These are phyloP conservation scores for Amylostereum chailletii DNA, from an alignment of 1,284 basidiomycete species.

Conservation along the genomic window DNA sequence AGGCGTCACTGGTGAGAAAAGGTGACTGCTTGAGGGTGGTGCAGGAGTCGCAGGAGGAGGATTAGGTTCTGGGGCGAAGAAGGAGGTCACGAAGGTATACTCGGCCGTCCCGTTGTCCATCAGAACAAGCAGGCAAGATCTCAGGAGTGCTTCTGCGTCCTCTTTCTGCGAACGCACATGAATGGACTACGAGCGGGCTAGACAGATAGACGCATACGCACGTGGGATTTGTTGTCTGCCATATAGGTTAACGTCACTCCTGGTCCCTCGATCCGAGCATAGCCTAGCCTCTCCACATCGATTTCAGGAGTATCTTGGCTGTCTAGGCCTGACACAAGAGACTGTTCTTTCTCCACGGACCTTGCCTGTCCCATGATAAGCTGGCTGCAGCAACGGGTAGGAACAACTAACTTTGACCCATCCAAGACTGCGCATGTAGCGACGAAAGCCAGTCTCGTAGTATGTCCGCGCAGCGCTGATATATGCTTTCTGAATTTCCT, in stretches of 20 bases:
- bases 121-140: conserved; percentile 81
- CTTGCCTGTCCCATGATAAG: conserved; percentile 34
- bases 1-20: conserved; percentile 31
- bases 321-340: conserved; percentile 34
- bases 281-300: conserved; percentile 49
- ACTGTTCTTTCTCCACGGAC: conserved; percentile 53
- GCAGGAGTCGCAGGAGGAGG: conserved; percentile 17
- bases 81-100: conserved; percentile 78
- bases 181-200: background rate
- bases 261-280: conserved; percentile 71
- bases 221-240: conserved; percentile 79
- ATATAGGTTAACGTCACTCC: conserved; percentile 76
- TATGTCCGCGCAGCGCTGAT: conserved; percentile 79
- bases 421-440: conserved; percentile 80
- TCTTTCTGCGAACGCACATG: conserved; percentile 51
- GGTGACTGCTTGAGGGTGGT: conserved; percentile 23
- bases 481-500: conserved; percentile 88
- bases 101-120: conserved; percentile 91
- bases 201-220: conserved; percentile 30
- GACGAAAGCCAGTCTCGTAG: conserved; percentile 91
- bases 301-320: conserved; percentile 27
- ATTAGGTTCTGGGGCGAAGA: conserved; percentile 53
- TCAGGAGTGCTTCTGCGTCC: conserved; percentile 72
- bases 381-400: background rate
- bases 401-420: conserved; percentile 54